Conservation (phyloP, 2,329 filamentous ascomycete genomes). For the Trichoderma brevicompactum region DNA sequence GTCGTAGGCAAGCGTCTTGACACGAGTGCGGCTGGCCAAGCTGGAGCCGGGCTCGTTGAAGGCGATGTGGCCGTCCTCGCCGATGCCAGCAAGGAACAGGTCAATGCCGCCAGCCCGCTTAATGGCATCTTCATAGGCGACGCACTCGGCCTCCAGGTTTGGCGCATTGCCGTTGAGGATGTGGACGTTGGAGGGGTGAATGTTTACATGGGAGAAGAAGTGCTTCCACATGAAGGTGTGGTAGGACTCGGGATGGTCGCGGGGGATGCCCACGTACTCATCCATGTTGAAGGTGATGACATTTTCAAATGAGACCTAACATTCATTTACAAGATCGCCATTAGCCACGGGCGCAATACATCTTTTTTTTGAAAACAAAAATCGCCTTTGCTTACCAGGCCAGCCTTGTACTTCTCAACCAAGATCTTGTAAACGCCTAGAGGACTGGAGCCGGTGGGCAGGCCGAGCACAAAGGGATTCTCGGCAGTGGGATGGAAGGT, state of each 20-base stretch:
- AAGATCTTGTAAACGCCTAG: slow-evolving; percentile 77
- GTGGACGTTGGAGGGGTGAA: slow-evolving; percentile 80
- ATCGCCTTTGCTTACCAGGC: slow-evolving; percentile 49
- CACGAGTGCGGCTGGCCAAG: slow-evolving; percentile 74
- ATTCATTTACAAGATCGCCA: background rate
- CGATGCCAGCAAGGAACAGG: slow-evolving; percentile 83
- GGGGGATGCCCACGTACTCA: slow-evolving; percentile 83
- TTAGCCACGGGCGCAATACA: slow-evolving; percentile 10
- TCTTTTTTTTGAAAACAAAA: background rate
- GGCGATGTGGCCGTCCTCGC: slow-evolving; percentile 84
- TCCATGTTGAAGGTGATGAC: slow-evolving; percentile 95
- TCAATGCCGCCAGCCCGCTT: slow-evolving; percentile 77
- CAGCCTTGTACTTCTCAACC: slow-evolving; percentile 71
- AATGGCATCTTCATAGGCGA: slow-evolving; percentile 79
- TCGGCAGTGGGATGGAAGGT: slow-evolving; percentile 72
- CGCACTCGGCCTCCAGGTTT: slow-evolving; percentile 76
- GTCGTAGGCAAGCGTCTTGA: slow-evolving; percentile 86
- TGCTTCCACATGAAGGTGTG: slow-evolving; percentile 94
- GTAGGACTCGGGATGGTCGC: slow-evolving; percentile 83
- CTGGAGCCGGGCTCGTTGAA: slow-evolving; percentile 90
- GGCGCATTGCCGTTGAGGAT: slow-evolving; percentile 81
- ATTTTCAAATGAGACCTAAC: slow-evolving; percentile 79
- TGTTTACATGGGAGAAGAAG: slow-evolving; percentile 85
- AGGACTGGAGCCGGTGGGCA: slow-evolving; percentile 83
- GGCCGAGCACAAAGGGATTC: slow-evolving; percentile 79